These are phyloP conservation scores for Quercus suber DNA, from an alignment of 306 rosid genomes.

Conservation along the genomic window DNA sequence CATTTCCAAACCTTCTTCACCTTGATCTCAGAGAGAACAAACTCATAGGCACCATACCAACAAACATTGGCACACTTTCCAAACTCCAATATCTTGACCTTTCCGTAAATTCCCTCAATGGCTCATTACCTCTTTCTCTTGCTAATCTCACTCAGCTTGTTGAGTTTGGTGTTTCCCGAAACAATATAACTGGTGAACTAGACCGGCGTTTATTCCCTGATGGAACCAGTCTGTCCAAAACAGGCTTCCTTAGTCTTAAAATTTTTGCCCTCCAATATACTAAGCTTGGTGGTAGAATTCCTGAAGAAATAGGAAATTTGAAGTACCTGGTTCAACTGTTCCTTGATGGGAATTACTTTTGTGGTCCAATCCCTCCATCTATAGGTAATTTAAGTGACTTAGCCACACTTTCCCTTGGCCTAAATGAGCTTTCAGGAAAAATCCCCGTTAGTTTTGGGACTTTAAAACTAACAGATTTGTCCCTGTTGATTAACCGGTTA, in stretches of 20 bases:
- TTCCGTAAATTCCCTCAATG: conserved; percentile 24
- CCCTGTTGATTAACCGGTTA: conserved; percentile 26
- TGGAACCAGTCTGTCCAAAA: conserved; percentile 14
- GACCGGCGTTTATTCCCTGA: conserved; percentile 49
- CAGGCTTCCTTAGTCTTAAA: conserved; percentile 33
- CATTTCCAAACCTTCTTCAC: neutral
- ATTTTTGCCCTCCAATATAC: conserved; percentile 35
- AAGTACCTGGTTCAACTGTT: conserved; percentile 26
- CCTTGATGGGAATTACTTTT: conserved; percentile 31
- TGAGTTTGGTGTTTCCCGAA: conserved; percentile 35
- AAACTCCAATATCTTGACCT: neutral
- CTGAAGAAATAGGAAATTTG: conserved; percentile 56
- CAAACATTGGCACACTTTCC: neutral
- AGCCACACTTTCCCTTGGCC: neutral
- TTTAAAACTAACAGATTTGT: conserved; percentile 26
- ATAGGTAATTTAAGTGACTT: conserved; percentile 42
- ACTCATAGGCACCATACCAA: neutral
- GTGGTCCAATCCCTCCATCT: conserved; percentile 48
- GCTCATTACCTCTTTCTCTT: conserved; percentile 28
- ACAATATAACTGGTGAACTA: conserved; percentile 36
- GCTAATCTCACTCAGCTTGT: conserved; percentile 32
- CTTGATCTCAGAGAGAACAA: conserved; percentile 27
- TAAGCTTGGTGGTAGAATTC: conserved; percentile 35
- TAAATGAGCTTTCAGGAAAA: conserved; percentile 24
- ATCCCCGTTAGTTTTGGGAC: conserved; percentile 16